Conservation (phyloP, 2,329 filamentous ascomycete genomes). For the Leptosphaerulina australis region DNA sequence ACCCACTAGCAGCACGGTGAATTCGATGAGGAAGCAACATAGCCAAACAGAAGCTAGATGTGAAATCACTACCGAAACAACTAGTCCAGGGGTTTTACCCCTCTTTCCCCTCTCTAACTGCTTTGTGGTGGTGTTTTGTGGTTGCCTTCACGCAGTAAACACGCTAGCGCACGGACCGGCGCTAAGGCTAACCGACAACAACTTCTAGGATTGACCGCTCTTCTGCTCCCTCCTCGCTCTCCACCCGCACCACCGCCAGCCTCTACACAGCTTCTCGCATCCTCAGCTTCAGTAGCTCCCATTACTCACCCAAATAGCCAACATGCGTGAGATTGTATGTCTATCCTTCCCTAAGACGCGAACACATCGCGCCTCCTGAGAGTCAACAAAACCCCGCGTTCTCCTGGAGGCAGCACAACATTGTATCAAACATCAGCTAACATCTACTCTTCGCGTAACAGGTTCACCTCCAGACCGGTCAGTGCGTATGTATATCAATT, state of each 20-base stretch:
- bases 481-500: constrained; percentile 76
- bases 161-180: constrained; percentile 21
- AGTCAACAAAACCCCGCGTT: constrained; percentile 46
- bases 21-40: neutral
- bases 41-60: neutral
- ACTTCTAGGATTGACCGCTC: constrained; percentile 38
- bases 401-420: constrained; percentile 50
- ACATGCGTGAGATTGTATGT: constrained; percentile 74
- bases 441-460: constrained; percentile 58
- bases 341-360: constrained; percentile 19
- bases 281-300: constrained; percentile 39
- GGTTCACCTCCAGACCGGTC: constrained; percentile 99
- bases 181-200: constrained; percentile 23
- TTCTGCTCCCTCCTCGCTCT: constrained; percentile 37
- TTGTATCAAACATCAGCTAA: constrained; percentile 62
- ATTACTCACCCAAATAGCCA: constrained; percentile 46
- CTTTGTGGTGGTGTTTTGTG: constrained; percentile 14
- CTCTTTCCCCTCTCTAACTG: neutral
- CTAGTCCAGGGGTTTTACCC: neutral
- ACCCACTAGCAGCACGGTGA: neutral
- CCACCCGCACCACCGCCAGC: constrained; percentile 40
- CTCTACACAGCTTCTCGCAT: constrained; percentile 38
- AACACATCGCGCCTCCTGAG: constrained; percentile 49
- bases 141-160: constrained; percentile 30
- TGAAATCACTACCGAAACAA: neutral